phyloP scores from a whole-genome alignment of 139 green algal species.

The Gonium pectorale region DNA sequence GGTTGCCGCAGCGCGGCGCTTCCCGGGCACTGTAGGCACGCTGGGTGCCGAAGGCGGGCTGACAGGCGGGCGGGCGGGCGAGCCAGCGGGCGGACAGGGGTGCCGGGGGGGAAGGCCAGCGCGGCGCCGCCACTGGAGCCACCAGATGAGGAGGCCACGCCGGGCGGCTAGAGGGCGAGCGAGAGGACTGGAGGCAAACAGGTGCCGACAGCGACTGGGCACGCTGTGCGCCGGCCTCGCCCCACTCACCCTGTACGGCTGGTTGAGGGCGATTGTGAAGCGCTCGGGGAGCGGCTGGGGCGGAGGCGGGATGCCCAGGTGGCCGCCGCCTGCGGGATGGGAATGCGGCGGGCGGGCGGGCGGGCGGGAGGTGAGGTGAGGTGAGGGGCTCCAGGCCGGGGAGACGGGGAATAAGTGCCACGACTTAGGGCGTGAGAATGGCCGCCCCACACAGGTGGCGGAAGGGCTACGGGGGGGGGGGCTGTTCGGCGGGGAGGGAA shows the following conservation, averaged over 20 bases:
- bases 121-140: neutral
- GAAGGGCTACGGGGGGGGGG: no score
- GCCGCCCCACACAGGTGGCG: no score
- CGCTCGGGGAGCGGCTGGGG: neutral
- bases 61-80: no score
- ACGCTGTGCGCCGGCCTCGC: neutral
- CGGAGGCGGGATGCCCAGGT: neutral
- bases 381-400: no score
- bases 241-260: neutral
- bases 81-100: neutral
- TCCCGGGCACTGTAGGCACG: no score
- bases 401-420: no score
- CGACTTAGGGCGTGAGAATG: no score
- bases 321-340: conserved; percentile 18
- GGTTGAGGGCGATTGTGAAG: conserved; percentile 4
- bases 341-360: no score
- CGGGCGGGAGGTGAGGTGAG: no score
- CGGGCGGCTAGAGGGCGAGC: neutral
- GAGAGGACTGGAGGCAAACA: neutral
- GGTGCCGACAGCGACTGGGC: neutral
- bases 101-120: neutral
- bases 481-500: no score
- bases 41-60: no score
- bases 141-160: neutral
- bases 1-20: no score